phyloP scores from a whole-genome alignment of 352 stramenopile species.

The Discostella stelligera region DNA sequence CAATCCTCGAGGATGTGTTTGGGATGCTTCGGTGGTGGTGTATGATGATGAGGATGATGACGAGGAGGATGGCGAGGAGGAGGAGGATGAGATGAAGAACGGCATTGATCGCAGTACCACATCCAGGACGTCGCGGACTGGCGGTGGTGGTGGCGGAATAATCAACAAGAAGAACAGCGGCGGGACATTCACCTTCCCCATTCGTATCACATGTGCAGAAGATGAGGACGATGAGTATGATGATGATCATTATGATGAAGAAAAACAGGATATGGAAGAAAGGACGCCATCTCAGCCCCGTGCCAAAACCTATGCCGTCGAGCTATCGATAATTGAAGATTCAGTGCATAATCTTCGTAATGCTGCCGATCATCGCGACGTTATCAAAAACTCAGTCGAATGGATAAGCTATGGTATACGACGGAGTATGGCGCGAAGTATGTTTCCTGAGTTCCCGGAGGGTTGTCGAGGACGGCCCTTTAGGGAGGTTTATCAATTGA shows the following conservation, averaged over 20 bases:
- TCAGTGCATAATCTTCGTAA: slow-evolving; percentile 20
- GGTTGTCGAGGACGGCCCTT: slow-evolving; percentile 76
- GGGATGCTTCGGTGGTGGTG: slow-evolving; percentile 54
- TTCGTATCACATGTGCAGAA: slow-evolving; percentile 55
- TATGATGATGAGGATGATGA: slow-evolving; percentile 33
- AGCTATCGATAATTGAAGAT: slow-evolving; percentile 52
- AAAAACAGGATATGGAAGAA: not conserved
- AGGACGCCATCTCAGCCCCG: not conserved
- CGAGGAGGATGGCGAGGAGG: not conserved
- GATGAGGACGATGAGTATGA: slow-evolving; percentile 43
- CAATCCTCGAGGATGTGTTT: slow-evolving; percentile 61
- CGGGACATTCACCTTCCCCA: slow-evolving; percentile 53
- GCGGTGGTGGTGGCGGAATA: not conserved
- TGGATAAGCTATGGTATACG: slow-evolving; percentile 61
- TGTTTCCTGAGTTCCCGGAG: slow-evolving; percentile 81
- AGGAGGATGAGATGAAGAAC: not conserved
- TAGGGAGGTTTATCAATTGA: slow-evolving; percentile 82
- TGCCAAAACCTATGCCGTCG: slow-evolving; percentile 56
- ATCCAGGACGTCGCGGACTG: not conserved
- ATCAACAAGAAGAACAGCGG: not conserved
- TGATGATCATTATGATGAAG: not conserved
- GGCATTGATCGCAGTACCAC: not conserved
- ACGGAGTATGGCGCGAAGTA: slow-evolving; percentile 69
- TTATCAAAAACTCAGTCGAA: slow-evolving; percentile 61
- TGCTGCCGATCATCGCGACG: slow-evolving; percentile 41